Evolutionary conservation across 2,329 filamentous ascomycete species (phyloP), one percentile per base, ranked within the genome.

Genomic region (Hirsutella minnesotensis): DNA sequence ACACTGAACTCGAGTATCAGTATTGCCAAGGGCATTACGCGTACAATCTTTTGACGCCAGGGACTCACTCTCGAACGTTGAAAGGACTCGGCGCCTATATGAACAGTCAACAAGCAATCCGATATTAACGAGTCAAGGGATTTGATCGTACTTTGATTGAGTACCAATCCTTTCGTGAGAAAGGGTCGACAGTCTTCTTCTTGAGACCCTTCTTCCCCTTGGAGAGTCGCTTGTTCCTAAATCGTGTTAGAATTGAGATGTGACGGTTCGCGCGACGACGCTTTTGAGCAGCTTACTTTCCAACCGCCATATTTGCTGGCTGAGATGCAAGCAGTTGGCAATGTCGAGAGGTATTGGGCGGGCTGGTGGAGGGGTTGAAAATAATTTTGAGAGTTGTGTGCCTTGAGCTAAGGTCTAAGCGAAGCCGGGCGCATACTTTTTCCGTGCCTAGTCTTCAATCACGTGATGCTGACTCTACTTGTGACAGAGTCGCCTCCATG

Each of bases 181-280:
- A 96, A 64, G 92, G 90, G 72, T 98, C 92, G 61, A 83, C 75
- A 64, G 89, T 90, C 77, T 90, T 90, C 90, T 98, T 96, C 87
- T 96, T 96, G 69, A 96, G 79, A 72, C 92, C 90, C 83, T 98
- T 98, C 87, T 96, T 98, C 77, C 92, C 92, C 82, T 98, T 98
- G 57, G 92, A 96, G 77, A 98, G 82, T 80, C 92, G 88, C 88
- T 98, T 98, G 83, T 98, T 98, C 86, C 83, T 88, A 59, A 33
- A 44, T 39, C 37, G 43, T 35, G 47, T 58, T 46, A 61, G 54
- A 44, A 50, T 41, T 19, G 31, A 20, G n/a, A 3, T 45, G 10
- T 24, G 44, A 27, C 36, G 38, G 39, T 38, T 38, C 24, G n/a
- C n/a, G n/a, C n/a, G n/a, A n/a, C n/a, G n/a, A n/a, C n/a, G n/a